Conservation (phyloP, 1,284 basidiomycete species). For the Cutaneotrichosporon mucoides region DNA sequence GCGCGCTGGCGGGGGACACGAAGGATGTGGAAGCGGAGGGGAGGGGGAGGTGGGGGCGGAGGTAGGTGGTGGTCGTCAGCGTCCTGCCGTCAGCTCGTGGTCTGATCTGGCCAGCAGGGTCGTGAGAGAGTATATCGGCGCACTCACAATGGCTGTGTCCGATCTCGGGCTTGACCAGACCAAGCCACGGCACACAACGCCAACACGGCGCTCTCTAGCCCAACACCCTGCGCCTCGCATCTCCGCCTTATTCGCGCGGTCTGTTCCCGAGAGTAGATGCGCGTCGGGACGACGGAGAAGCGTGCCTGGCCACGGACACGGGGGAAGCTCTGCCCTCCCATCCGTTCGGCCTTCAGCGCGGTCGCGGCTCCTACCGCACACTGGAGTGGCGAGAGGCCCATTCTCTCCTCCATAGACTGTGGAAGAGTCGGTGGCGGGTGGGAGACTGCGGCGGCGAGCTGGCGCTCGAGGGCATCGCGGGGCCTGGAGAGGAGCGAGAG, state of each 20-base stretch:
- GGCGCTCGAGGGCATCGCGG: not conserved
- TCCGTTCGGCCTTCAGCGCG: not conserved
- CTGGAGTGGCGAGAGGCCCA: constrained; percentile 8
- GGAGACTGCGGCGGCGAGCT: not conserved
- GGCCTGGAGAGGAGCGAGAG: constrained; percentile 54
- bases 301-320: constrained; percentile 12
- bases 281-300: constrained; percentile 30
- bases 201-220: constrained; percentile 69
- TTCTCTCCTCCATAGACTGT: constrained; percentile 20
- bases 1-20: not conserved
- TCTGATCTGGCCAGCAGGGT: no score
- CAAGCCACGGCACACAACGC: constrained; percentile 70
- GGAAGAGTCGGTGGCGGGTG: constrained; percentile 11
- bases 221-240: constrained; percentile 61
- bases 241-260: constrained; percentile 50
- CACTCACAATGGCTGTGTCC: not conserved
- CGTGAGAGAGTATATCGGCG: not conserved
- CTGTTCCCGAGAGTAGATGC: constrained; percentile 18
- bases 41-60: not conserved
- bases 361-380: constrained; percentile 34
- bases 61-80: not conserved
- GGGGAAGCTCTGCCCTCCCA: constrained; percentile 29
- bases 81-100: constrained; percentile 55
- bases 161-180: constrained; percentile 52
- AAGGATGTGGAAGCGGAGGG: not conserved